Conservation (phyloP, 2,329 filamentous ascomycete species). For the Sarocladiaceae sp. region DNA sequence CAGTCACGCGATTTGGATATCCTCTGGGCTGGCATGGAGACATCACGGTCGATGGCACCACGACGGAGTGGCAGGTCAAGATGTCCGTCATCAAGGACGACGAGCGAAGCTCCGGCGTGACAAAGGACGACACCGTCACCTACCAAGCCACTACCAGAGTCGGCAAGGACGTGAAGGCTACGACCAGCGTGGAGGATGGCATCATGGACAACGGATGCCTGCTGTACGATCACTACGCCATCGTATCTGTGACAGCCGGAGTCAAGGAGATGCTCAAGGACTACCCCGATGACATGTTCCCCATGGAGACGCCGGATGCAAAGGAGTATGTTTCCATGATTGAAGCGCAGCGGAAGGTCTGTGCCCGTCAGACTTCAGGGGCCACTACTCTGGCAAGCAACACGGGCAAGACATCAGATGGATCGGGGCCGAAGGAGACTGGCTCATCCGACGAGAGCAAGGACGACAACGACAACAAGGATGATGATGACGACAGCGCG, state of each 20-base stretch:
- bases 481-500: neutral
- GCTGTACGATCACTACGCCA: slow-evolving; percentile 1
- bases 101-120: slow-evolving; percentile 5
- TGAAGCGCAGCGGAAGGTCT: neutral
- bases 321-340: neutral
- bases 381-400: neutral
- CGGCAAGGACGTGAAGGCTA: slow-evolving; percentile 5
- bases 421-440: neutral
- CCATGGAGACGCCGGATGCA: neutral
- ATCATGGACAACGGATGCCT: neutral
- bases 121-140: neutral
- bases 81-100: slow-evolving; percentile 1
- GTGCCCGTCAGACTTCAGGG: slow-evolving; percentile 4
- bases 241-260: slow-evolving; percentile 3
- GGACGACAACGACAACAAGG: neutral
- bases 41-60: neutral
- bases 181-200: neutral
- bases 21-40: neutral
- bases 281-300: slow-evolving; percentile 1
- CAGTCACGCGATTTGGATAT: slow-evolving; percentile 1
- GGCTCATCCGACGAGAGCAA: neutral
- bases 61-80: neutral
- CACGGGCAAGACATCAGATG: neutral
- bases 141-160: slow-evolving; percentile 2
- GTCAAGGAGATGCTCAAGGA: slow-evolving; percentile 1